phyloP scores from a whole-genome alignment of 208 protist genomes.

The Trypanosoma melophagium region DNA sequence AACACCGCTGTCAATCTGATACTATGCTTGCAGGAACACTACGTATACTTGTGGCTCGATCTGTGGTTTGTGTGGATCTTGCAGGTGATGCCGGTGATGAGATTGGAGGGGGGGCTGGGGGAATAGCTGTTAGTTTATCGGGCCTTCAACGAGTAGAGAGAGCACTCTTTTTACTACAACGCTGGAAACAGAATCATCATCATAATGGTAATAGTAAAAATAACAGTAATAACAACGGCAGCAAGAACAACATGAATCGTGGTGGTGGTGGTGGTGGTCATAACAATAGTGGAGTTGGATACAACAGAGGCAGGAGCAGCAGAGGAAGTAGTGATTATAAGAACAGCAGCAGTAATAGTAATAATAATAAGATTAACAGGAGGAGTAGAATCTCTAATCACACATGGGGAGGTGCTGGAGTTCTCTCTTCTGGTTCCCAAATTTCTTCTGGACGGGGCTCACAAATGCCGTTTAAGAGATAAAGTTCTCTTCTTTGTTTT shows the following conservation, averaged over 20 bases:
- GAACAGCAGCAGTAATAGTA: no score
- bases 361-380: no score
- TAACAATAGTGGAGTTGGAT: background rate
- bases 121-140: slow-evolving; percentile 28
- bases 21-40: slow-evolving; percentile 66
- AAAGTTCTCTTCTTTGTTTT: slow-evolving; percentile 1
- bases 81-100: slow-evolving; percentile 30
- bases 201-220: slow-evolving; percentile 8
- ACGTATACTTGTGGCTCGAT: slow-evolving; percentile 63
- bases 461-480: background rate
- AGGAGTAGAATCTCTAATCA: background rate
- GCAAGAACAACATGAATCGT: no score
- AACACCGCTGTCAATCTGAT: slow-evolving; percentile 32
- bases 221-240: background rate
- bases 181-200: background rate
- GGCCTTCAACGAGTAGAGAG: slow-evolving; percentile 34
- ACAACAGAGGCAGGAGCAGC: no score
- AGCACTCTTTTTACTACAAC: slow-evolving; percentile 38
- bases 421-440: background rate
- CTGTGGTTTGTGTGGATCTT: slow-evolving; percentile 58
- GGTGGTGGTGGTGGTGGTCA: no score
- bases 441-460: background rate
- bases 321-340: no score
- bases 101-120: slow-evolving; percentile 35
- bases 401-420: background rate